phyloP scores from a whole-genome alignment of 78 protist species.

The Dictyostelium firmibasis region DNA sequence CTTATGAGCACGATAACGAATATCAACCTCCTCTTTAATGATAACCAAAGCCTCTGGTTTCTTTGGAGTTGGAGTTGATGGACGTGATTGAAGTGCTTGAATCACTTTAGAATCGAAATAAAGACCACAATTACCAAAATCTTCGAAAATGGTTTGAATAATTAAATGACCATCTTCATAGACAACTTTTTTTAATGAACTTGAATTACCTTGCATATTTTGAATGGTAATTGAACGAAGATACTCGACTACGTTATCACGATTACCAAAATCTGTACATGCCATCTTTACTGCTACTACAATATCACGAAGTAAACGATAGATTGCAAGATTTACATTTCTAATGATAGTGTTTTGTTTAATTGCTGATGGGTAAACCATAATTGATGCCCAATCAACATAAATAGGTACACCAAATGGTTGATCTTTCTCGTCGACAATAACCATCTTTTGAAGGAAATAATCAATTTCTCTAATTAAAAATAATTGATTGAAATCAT shows the following conservation, averaged over 20 bases:
- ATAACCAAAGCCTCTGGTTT: conserved; percentile 15
- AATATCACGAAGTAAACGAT: conserved; percentile 43
- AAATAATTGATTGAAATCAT: conserved; percentile 8
- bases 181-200: conserved; percentile 38
- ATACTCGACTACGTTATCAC: conserved; percentile 31
- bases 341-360: conserved; percentile 43
- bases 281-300: conserved; percentile 10
- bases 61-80: conserved; percentile 64
- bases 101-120: conserved; percentile 51
- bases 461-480: conserved; percentile 42
- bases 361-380: conserved; percentile 62
- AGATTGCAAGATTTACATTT: conserved; percentile 48
- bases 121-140: conserved; percentile 61
- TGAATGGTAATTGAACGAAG: conserved; percentile 62
- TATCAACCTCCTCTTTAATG: conserved; percentile 35
- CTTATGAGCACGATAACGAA: conserved; percentile 47
- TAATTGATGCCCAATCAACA: conserved; percentile 52
- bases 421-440: conserved; percentile 50
- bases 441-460: not conserved
- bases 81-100: conserved; percentile 63
- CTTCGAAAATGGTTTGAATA: conserved; percentile 71
- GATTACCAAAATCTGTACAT: conserved; percentile 38
- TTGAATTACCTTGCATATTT: conserved; percentile 26
- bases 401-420: conserved; percentile 68
- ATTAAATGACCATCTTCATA: conserved; percentile 79